Evolutionary conservation across 179 eudicot species (phyloP).

Genomic region (Beta macrorhiza): DNA sequence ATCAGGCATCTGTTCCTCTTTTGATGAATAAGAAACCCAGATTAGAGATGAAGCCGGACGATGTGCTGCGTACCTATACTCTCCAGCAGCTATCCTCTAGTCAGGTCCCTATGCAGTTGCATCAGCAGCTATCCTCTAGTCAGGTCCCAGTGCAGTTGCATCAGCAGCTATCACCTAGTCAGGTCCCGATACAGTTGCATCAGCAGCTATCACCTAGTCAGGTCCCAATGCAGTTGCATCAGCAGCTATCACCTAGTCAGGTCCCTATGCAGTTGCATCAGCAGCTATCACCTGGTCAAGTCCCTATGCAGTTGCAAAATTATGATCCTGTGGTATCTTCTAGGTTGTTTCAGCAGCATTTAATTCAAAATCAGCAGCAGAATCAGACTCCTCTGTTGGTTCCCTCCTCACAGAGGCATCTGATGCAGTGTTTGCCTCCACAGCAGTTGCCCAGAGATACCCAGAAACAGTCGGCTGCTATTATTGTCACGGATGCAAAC

Average conservation of each 20-base stretch:
- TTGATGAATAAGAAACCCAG: slow-evolving; percentile 36
- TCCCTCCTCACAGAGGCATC: slow-evolving; percentile 23
- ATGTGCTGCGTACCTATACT: too few species aligned
- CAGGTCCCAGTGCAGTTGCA: too few species aligned
- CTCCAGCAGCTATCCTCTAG: slow-evolving; percentile 23
- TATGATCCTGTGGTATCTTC: slow-evolving; percentile 22
- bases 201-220: slow-evolving; percentile 11
- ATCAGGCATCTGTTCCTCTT: slow-evolving; percentile 28
- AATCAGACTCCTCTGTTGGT: slow-evolving; percentile 14
- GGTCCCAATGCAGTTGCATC: background rate
- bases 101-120: slow-evolving; percentile 18
- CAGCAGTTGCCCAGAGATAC: slow-evolving; percentile 15
- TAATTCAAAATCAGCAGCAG: slow-evolving; percentile 23
- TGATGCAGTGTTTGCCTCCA: slow-evolving; percentile 16
- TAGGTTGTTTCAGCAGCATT: slow-evolving; percentile 24
- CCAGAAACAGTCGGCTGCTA: slow-evolving; percentile 21
- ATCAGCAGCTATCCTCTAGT: too few species aligned
- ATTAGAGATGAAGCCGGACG: slow-evolving; percentile 26
- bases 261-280: background rate
- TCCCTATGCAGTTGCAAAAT: slow-evolving; percentile 19
- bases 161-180: slow-evolving; percentile 16
- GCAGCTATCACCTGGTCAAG: background rate
- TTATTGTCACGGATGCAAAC: slow-evolving; percentile 17
- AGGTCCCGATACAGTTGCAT: slow-evolving; percentile 8
- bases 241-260: slow-evolving; percentile 24